Evolutionary conservation across 2,329 filamentous ascomycete species (phyloP).

Genomic region (Fusarium nodosum): DNA sequence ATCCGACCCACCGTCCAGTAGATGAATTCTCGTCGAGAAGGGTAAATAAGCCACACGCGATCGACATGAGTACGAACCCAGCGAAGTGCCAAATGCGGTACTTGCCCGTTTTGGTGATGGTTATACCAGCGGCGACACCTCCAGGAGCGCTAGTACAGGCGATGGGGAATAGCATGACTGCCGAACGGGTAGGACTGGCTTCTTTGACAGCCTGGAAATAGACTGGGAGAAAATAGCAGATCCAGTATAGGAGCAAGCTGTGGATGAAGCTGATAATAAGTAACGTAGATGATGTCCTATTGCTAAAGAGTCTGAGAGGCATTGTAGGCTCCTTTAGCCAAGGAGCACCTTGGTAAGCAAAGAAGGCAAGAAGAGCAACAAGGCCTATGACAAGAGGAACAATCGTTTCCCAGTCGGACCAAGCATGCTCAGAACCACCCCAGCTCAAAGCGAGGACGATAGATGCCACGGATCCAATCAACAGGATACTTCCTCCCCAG

Average conservation of each 20-base stretch:
- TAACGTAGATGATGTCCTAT: constrained; percentile 54
- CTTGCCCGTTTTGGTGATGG: constrained; percentile 51
- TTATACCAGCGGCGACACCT: constrained; percentile 46
- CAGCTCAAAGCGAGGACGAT: constrained; percentile 66
- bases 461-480: constrained; percentile 55
- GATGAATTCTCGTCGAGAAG: constrained; percentile 56
- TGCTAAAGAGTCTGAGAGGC: constrained; percentile 60
- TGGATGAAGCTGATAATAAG: constrained; percentile 43
- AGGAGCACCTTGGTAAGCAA: constrained; percentile 52
- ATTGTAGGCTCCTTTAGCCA: constrained; percentile 54
- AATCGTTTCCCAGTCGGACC: constrained; percentile 63
- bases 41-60: constrained; percentile 60
- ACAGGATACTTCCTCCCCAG: constrained; percentile 57
- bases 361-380: constrained; percentile 55
- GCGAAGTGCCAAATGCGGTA: constrained; percentile 54
- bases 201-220: constrained; percentile 62
- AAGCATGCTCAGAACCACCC: constrained; percentile 65
- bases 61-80: constrained; percentile 53
- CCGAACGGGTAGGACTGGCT: constrained; percentile 52
- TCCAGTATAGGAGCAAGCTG: constrained; percentile 52
- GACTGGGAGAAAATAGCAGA: constrained; percentile 60
- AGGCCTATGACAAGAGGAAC: constrained; percentile 62
- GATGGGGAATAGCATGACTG: constrained; percentile 51
- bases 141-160: constrained; percentile 47
- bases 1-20: constrained; percentile 57